Evolutionary conservation across 352 stramenopile species (phyloP).

Genomic region (Pelagophyceae sp.): DNA sequence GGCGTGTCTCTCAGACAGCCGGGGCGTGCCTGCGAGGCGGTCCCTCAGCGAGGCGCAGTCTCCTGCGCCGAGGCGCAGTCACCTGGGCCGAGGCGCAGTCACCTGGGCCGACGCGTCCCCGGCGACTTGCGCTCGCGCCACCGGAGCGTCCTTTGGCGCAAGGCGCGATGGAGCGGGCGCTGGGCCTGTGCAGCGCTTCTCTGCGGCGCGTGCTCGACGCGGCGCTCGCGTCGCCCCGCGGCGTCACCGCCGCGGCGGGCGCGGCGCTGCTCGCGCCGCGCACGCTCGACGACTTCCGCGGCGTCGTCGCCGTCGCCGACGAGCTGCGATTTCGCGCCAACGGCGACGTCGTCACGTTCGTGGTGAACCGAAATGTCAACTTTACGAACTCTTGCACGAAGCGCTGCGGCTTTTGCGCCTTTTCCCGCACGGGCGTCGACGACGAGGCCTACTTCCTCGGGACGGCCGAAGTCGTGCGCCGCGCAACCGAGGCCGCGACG

Average conservation of each 20-base stretch:
- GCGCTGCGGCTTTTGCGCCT: slow-evolving; percentile 21
- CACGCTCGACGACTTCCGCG: background rate
- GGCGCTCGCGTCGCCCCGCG: too few species aligned
- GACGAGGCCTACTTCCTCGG: background rate
- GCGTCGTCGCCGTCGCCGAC: slow-evolving; percentile 2
- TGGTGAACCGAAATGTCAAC: slow-evolving; percentile 19
- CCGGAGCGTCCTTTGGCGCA: too few species aligned
- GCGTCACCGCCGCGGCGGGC: background rate
- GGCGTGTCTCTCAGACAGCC: too few species aligned
- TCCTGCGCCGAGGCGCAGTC: too few species aligned
- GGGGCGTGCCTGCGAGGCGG: too few species aligned
- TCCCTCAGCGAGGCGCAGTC: too few species aligned
- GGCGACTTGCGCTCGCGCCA: too few species aligned
- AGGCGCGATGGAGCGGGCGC: too few species aligned
- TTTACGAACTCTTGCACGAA: slow-evolving; percentile 16
- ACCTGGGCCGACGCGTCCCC: too few species aligned
- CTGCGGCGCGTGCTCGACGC: too few species aligned
- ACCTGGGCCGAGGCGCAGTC: too few species aligned
- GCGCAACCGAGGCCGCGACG: background rate
- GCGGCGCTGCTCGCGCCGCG: background rate
- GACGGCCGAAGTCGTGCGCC: background rate
- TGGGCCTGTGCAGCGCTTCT: too few species aligned
- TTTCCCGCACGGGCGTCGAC: background rate
- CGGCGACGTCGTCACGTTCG: slow-evolving; percentile 11
- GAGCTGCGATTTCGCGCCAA: background rate